These are phyloP conservation scores for Apiotrichum gamsii DNA, from an alignment of 1,284 basidiomycete genomes.

Conservation along the genomic window DNA sequence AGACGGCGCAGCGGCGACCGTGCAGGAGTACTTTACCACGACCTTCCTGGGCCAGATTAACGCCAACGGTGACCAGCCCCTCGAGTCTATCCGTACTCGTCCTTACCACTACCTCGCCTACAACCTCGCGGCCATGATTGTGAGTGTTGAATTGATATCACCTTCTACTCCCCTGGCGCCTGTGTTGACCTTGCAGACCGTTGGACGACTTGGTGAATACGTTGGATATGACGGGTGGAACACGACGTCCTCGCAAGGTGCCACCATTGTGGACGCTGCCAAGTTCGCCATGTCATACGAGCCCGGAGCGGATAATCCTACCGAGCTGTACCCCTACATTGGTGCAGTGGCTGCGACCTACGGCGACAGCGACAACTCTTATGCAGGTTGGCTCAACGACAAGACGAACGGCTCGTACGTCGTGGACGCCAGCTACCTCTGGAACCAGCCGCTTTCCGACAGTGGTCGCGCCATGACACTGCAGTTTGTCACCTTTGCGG, in stretches of 20 bases:
- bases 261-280: constrained; percentile 29
- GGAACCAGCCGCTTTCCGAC: constrained; percentile 20
- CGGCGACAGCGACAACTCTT: constrained; percentile 33
- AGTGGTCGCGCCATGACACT: constrained; percentile 2
- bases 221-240: constrained; percentile 25
- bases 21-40: constrained; percentile 26
- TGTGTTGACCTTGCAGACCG: neutral
- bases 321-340: constrained; percentile 21
- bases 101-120: constrained; percentile 41
- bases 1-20: constrained; percentile 14
- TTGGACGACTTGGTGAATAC: constrained; percentile 11
- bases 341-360: constrained; percentile 26
- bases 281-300: constrained; percentile 27
- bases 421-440: constrained; percentile 21
- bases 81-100: constrained; percentile 32
- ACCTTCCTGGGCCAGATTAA: constrained; percentile 29
- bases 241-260: constrained; percentile 12
- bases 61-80: constrained; percentile 31
- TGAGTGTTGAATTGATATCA: neutral
- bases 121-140: constrained; percentile 32
- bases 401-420: constrained; percentile 22
- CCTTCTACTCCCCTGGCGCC: neutral
- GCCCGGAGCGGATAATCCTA: neutral
- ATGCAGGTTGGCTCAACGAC: constrained; percentile 21
- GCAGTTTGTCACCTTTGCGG: constrained; percentile 5